Evolutionary conservation across 2,329 filamentous ascomycete species (phyloP).

Genomic region (Verticillium longisporum): DNA sequence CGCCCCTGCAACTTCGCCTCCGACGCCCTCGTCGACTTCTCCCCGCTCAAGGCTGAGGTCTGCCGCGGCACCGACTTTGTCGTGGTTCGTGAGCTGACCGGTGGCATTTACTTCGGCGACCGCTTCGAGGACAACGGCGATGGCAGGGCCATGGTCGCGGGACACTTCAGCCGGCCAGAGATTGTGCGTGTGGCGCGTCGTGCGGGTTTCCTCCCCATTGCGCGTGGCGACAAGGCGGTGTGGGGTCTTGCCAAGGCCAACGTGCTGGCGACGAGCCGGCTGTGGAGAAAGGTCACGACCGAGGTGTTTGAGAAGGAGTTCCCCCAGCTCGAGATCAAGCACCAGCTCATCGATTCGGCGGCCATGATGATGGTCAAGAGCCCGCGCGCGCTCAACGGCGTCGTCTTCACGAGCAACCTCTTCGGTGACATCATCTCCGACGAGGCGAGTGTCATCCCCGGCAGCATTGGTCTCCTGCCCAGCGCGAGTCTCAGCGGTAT

Average conservation of each 20-base stretch:
- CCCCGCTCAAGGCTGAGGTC: slow-evolving; percentile 78
- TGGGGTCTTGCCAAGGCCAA: slow-evolving; percentile 95
- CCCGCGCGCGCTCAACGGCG: slow-evolving; percentile 77
- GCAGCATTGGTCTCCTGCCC: slow-evolving; percentile 79
- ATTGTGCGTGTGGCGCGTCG: slow-evolving; percentile 83
- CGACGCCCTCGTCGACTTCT: slow-evolving; percentile 73
- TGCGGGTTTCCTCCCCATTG: slow-evolving; percentile 73
- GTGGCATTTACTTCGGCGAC: slow-evolving; percentile 93
- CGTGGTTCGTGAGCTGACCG: slow-evolving; percentile 86
- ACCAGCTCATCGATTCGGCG: slow-evolving; percentile 93
- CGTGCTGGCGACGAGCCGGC: slow-evolving; percentile 79
- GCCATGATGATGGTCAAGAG: slow-evolving; percentile 98
- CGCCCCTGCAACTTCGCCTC: slow-evolving; percentile 94
- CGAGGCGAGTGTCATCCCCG: slow-evolving; percentile 90
- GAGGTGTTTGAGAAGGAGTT: slow-evolving; percentile 86
- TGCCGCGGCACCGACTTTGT: slow-evolving; percentile 87
- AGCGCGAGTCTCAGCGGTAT: slow-evolving; percentile 82
- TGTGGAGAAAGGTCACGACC: slow-evolving; percentile 83
- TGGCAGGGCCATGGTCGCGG: slow-evolving; percentile 72
- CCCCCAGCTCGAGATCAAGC: slow-evolving; percentile 73
- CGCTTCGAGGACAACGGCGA: slow-evolving; percentile 72
- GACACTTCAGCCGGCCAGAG: slow-evolving; percentile 78
- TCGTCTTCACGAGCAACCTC: slow-evolving; percentile 87
- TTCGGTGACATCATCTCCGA: slow-evolving; percentile 96
- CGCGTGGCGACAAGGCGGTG: slow-evolving; percentile 61